These are phyloP conservation scores for Avena eriantha DNA, from an alignment of 176 grass and related monocot genomes.

Conservation along the genomic window DNA sequence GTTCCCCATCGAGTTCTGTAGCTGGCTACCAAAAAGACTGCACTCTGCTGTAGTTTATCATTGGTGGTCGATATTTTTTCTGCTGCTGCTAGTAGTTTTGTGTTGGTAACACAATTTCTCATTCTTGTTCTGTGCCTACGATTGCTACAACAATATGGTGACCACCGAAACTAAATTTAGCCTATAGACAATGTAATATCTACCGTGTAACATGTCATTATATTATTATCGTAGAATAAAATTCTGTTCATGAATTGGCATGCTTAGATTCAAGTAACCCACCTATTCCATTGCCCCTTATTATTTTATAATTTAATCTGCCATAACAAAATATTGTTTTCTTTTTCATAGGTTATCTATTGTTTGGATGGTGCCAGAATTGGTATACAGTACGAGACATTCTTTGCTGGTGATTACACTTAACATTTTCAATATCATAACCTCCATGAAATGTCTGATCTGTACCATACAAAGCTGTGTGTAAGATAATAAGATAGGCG, in stretches of 20 bases:
- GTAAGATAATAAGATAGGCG: neutral
- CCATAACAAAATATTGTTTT: conserved; percentile 17
- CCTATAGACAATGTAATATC: neutral
- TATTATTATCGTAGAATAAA: conserved; percentile 30
- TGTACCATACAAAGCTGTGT: conserved; percentile 22
- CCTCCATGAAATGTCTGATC: neutral
- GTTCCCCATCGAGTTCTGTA: conserved; percentile 16
- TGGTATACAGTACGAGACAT: conserved; percentile 95
- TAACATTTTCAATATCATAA: conserved; percentile 36
- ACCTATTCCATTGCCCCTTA: neutral
- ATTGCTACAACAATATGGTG: neutral
- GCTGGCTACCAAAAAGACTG: neutral
- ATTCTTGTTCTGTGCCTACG: conserved; percentile 26
- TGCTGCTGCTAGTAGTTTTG: neutral
- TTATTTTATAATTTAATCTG: conserved; percentile 34
- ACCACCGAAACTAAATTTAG: neutral
- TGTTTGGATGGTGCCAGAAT: conserved; percentile 92
- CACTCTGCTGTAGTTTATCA: conserved; percentile 14
- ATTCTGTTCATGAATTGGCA: conserved; percentile 3
- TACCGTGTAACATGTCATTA: conserved; percentile 25
- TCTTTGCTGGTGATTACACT: conserved; percentile 76
- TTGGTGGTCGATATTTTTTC: neutral
- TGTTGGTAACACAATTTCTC: neutral
- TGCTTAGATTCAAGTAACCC: conserved; percentile 20
- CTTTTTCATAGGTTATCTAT: conserved; percentile 73